A percentile compares a stretch with the other conserved stretches of the same genome.
Evolutionary conservation across 1,284 basidiomycete genomes (phyloP).

Genomic region (Puccinia horiana): DNA sequence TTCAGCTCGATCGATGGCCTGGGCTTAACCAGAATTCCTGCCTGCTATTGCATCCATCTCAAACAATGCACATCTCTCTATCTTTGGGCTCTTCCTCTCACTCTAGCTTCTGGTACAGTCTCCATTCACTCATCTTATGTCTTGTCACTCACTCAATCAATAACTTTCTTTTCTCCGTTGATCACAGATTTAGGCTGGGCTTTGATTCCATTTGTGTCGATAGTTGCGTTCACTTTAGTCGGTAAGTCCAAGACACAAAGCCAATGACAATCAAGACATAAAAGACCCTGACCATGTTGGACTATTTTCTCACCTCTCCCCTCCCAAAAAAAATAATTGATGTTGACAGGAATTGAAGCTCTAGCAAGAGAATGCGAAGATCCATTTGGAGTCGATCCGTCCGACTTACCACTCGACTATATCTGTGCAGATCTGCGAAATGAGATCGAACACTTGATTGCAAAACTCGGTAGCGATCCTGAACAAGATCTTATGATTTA

Average conservation of each 20-base stretch:
- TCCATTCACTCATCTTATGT: not conserved
- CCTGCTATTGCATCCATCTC: conserved; percentile 53
- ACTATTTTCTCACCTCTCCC: no score
- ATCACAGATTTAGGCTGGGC: conserved; percentile 51
- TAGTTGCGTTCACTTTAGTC: conserved; percentile 54
- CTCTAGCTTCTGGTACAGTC: conserved; percentile 51
- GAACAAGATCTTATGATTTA: conserved; percentile 43
- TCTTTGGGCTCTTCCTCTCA: conserved; percentile 53
- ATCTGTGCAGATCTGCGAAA: conserved; percentile 55
- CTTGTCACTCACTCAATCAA: not conserved
- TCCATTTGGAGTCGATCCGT: conserved; percentile 54
- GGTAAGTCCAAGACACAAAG: conserved; percentile 44
- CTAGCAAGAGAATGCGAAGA: conserved; percentile 74
- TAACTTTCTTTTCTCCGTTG: conserved; percentile 7
- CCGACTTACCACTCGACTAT: conserved; percentile 54
- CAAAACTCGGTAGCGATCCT: conserved; percentile 37
- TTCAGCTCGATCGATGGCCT: conserved; percentile 51
- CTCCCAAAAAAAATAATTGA: no score
- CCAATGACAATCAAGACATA: not conserved
- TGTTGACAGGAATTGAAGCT: conserved; percentile 76
- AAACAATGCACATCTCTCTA: conserved; percentile 52
- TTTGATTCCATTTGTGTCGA: conserved; percentile 53
- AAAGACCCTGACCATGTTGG: no score
- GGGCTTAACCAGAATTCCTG: conserved; percentile 51
- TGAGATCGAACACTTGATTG: conserved; percentile 52